Conservation (phyloP, 768 basidiomycete species). For the Psilocybe cyanescens region DNA sequence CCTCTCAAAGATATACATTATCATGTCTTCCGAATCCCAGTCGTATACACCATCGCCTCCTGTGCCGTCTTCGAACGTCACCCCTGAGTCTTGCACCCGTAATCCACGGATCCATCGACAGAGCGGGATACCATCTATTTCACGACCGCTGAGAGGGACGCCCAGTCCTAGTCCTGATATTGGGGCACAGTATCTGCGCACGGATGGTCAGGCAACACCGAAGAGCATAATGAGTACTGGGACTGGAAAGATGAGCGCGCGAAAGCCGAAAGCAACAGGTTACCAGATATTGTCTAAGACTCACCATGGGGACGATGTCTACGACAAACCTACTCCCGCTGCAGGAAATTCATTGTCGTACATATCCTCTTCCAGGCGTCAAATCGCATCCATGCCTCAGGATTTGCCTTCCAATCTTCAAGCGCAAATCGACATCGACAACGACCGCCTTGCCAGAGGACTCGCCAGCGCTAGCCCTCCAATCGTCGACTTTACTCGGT, state of each 20-base stretch:
- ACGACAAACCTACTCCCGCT: not conserved
- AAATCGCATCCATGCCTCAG: constrained; percentile 25
- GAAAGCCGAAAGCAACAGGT: constrained; percentile 9
- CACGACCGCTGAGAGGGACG: not conserved
- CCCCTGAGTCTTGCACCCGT: not conserved
- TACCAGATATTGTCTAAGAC: constrained; percentile 1
- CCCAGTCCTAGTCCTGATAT: not conserved
- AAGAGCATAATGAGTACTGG: not conserved
- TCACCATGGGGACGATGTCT: not conserved
- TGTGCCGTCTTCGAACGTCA: not conserved
- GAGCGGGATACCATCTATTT: constrained; percentile 2
- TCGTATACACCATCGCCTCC: not conserved
- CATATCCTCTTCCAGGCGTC: not conserved
- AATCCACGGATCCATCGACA: constrained; percentile 3
- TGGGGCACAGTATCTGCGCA: not conserved
- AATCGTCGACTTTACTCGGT: constrained; percentile 28
- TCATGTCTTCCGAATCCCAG: not conserved
- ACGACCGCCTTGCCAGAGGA: not conserved
- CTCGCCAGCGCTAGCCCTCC: constrained; percentile 23
- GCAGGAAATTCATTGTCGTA: not conserved
- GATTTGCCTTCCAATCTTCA: constrained; percentile 13
- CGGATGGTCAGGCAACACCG: not conserved
- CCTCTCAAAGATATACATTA: constrained; percentile 36
- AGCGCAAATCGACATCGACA: constrained; percentile 9
- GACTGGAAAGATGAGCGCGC: not conserved